Evolutionary conservation across 2,329 filamentous ascomycete species (phyloP).

Genomic region (Apiospora saccharicola): DNA sequence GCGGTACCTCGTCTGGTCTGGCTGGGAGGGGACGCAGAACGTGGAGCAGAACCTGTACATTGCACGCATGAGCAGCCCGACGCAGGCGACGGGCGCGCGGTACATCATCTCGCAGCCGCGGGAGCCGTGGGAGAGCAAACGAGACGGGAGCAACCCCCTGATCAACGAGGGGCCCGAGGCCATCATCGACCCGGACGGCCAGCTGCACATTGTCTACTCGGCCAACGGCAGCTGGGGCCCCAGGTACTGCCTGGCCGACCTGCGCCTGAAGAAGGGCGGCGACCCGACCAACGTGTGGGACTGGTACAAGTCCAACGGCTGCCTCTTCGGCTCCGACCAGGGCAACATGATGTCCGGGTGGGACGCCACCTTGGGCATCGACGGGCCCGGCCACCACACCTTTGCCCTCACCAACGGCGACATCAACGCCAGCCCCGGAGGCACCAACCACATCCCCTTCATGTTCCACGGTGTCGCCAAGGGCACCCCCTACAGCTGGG

Average conservation of each 20-base stretch:
- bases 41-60: slow-evolving; percentile 36
- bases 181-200: slow-evolving; percentile 36
- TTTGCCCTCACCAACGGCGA: slow-evolving; percentile 34
- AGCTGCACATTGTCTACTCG: slow-evolving; percentile 39
- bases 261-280: slow-evolving; percentile 36
- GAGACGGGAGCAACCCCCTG: slow-evolving; percentile 29
- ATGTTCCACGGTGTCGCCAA: slow-evolving; percentile 35
- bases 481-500: slow-evolving; percentile 33
- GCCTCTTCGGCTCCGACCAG: slow-evolving; percentile 37
- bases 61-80: slow-evolving; percentile 35
- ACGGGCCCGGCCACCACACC: slow-evolving; percentile 38
- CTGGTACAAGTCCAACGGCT: slow-evolving; percentile 40
- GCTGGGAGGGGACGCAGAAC: slow-evolving; percentile 31
- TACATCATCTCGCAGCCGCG: slow-evolving; percentile 38
- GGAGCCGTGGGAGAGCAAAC: slow-evolving; percentile 34
- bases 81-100: slow-evolving; percentile 30
- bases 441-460: slow-evolving; percentile 31
- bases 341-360: slow-evolving; percentile 37
- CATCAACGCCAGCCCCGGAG: slow-evolving; percentile 29
- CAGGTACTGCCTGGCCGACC: slow-evolving; percentile 37
- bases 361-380: slow-evolving; percentile 34
- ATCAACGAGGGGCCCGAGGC: slow-evolving; percentile 38
- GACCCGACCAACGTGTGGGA: slow-evolving; percentile 38
- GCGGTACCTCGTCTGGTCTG: slow-evolving; percentile 38
- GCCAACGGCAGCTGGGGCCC: slow-evolving; percentile 38